A percentile compares a stretch with the other conserved stretches of the same genome.
phyloP scores from a whole-genome alignment of 1,284 basidiomycete species.

The Wallemia ichthyophaga region DNA sequence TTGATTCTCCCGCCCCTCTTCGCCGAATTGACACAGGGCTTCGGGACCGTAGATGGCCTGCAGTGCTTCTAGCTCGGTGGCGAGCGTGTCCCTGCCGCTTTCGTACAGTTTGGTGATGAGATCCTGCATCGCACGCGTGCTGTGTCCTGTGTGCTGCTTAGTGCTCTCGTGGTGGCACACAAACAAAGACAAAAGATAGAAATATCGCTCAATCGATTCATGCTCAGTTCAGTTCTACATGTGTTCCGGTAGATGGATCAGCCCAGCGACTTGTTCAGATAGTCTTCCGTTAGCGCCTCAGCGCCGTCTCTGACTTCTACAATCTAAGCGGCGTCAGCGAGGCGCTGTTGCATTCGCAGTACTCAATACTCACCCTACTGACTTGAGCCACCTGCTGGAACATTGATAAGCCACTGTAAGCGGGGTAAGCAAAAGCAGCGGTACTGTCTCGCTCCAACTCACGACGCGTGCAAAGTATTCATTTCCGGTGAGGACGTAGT shows the following conservation, averaged over 20 bases:
- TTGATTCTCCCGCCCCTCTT: too few species aligned
- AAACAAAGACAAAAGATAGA: too few species aligned
- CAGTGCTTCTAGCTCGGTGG: slow-evolving; percentile 20
- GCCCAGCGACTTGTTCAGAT: slow-evolving; percentile 29
- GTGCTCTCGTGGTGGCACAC: too few species aligned
- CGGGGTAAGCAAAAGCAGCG: slow-evolving; percentile 10
- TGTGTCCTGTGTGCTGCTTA: too few species aligned
- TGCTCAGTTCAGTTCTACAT: too few species aligned
- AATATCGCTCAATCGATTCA: too few species aligned
- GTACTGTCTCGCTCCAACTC: slow-evolving; percentile 39
- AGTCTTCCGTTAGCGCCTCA: slow-evolving; percentile 41
- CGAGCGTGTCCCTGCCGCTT: not conserved
- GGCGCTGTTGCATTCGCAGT: slow-evolving; percentile 17
- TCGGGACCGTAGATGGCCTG: slow-evolving; percentile 53
- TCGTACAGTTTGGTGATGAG: not conserved
- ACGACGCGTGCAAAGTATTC: slow-evolving; percentile 40
- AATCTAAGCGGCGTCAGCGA: slow-evolving; percentile 15
- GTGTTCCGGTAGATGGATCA: too few species aligned
- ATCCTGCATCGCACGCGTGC: too few species aligned
- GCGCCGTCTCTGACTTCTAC: slow-evolving; percentile 51
- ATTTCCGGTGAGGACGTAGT: slow-evolving; percentile 37
- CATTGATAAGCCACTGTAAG: not conserved
- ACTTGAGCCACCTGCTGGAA: slow-evolving; percentile 11
- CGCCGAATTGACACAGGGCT: not conserved
- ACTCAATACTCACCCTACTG: slow-evolving; percentile 19